These are phyloP conservation scores for Gossypium anomalum DNA, from an alignment of 345 rosid genomes.

Conservation along the genomic window DNA sequence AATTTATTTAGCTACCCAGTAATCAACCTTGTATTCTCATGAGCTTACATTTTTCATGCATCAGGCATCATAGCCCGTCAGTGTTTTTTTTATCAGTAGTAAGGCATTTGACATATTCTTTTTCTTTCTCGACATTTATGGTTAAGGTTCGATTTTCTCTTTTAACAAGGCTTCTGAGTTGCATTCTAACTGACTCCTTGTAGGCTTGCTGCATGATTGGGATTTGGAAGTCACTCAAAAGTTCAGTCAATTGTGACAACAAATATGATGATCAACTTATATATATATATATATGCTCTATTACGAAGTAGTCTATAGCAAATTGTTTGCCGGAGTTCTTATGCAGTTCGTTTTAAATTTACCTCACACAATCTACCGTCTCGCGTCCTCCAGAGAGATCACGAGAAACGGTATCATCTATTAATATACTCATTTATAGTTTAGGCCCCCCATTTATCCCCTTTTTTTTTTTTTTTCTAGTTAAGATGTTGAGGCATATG, in stretches of 20 bases:
- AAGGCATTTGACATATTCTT: not conserved
- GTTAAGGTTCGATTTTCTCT: not conserved
- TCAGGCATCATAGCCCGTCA: not conserved
- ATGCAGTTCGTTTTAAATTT: not conserved
- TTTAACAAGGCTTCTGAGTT: not conserved
- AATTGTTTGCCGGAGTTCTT: not conserved
- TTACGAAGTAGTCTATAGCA: not conserved
- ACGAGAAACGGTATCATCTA: not conserved
- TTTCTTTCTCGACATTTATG: not conserved
- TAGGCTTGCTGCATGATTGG: not conserved
- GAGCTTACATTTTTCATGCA: not conserved
- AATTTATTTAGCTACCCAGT: not conserved
- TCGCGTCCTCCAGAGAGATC: not conserved
- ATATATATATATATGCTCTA: not conserved
- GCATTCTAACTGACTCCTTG: not conserved
- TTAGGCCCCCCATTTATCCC: not conserved
- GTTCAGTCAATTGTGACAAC: not conserved
- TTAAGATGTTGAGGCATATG: not conserved
- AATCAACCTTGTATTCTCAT: slow-evolving; percentile 5
- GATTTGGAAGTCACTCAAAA: not conserved
- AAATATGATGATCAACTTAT: slow-evolving; percentile 12
- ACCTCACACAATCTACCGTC: not conserved
- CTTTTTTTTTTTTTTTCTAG: not conserved
- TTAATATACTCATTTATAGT: not conserved
- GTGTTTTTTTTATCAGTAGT: not conserved